Evolutionary conservation across 164 flowering plant species (phyloP).

Genomic region (Chimonanthus praecox): DNA sequence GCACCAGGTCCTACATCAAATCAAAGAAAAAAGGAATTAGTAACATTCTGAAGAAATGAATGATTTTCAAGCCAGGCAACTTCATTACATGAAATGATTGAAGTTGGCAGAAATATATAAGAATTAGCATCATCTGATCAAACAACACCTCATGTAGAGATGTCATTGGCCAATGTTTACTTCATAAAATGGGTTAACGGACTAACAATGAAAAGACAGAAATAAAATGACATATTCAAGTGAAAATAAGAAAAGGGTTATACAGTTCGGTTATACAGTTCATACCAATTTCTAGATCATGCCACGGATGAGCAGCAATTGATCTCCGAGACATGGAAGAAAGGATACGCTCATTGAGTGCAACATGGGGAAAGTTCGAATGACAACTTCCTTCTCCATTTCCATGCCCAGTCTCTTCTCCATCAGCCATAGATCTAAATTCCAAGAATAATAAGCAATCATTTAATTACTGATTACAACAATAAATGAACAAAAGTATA

Average conservation of each 20-base stretch:
- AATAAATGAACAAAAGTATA: neutral
- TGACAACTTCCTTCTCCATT: slow-evolving; percentile 27
- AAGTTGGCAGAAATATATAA: neutral
- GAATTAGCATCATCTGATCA: neutral
- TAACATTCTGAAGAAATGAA: neutral
- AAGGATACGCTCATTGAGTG: slow-evolving; percentile 76
- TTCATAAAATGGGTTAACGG: neutral
- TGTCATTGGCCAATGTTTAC: neutral
- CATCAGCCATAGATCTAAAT: slow-evolving; percentile 28
- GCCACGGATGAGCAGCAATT: slow-evolving; percentile 97
- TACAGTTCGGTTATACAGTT: neutral
- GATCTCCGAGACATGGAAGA: slow-evolving; percentile 75
- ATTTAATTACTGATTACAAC: neutral
- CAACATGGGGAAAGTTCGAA: slow-evolving; percentile 26
- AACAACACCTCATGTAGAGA: neutral
- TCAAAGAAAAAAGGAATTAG: neutral
- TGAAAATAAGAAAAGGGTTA: neutral
- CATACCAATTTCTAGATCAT: slow-evolving; percentile 86
- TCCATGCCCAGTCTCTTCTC: slow-evolving; percentile 2
- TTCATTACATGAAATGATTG: neutral
- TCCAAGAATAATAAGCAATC: slow-evolving; percentile 1
- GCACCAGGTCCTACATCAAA: slow-evolving; percentile 81
- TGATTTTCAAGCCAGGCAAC: neutral
- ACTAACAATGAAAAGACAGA: neutral
- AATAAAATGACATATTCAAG: neutral